A percentile compares a stretch with the other conserved stretches of the same genome.
Conservation (phyloP, 225 moss, liverwort and hornwort genomes). For the Rhytidiadelphus loreus region DNA sequence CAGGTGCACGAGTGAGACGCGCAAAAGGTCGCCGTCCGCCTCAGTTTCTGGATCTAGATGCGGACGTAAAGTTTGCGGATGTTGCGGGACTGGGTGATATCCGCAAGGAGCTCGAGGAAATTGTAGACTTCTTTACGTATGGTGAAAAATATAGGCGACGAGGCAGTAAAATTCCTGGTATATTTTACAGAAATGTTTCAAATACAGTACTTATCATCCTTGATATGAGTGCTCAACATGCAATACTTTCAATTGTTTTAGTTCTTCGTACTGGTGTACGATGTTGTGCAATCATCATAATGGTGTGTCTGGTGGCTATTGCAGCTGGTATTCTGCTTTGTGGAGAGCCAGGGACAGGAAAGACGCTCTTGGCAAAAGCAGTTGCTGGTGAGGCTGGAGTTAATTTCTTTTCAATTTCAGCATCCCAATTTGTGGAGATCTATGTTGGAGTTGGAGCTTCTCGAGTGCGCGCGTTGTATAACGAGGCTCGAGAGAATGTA, state of each 20-base stretch:
- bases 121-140: constrained; percentile 90
- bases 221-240: neutral
- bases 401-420: constrained; percentile 95
- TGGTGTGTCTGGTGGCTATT: constrained; percentile 2
- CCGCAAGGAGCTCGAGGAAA: constrained; percentile 93
- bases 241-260: neutral
- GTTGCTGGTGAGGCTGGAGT: constrained; percentile 99
- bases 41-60: constrained; percentile 85
- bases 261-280: neutral
- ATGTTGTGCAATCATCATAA: neutral
- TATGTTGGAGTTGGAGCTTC: constrained; percentile 99
- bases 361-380: constrained; percentile 96
- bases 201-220: neutral
- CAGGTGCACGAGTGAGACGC: constrained; percentile 63
- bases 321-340: constrained; percentile 95
- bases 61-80: constrained; percentile 87
- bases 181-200: neutral
- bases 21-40: constrained; percentile 92
- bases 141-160: constrained; percentile 94
- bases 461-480: constrained; percentile 91
- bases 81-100: constrained; percentile 94
- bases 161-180: constrained; percentile 95
- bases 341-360: constrained; percentile 98
- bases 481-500: constrained; percentile 94
- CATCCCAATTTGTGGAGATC: constrained; percentile 99